A percentile compares a stretch with the other conserved stretches of the same genome.
These are phyloP conservation scores for Mycena capillaripes DNA, from an alignment of 768 basidiomycete species.

Conservation along the genomic window DNA sequence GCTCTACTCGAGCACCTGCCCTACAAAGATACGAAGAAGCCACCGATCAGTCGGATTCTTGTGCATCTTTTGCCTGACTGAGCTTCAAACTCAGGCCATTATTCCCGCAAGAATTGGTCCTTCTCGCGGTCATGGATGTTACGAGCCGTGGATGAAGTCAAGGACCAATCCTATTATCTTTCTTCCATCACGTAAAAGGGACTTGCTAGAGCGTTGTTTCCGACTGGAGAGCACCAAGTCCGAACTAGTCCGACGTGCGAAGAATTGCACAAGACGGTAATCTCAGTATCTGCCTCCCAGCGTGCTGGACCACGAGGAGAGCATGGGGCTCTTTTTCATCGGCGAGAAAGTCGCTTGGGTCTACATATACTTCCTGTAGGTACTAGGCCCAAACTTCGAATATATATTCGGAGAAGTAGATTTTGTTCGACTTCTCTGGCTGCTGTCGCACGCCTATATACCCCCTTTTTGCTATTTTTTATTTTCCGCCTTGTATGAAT, in stretches of 20 bases:
- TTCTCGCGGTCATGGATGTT: constrained; percentile 63
- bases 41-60: constrained; percentile 70
- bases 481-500: too few species aligned
- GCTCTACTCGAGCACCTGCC: constrained; percentile 80
- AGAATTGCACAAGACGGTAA: constrained; percentile 73
- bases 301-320: constrained; percentile 78
- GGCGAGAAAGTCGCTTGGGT: too few species aligned
- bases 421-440: too few species aligned
- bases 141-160: constrained; percentile 69
- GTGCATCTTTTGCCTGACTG: background rate
- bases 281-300: constrained; percentile 75
- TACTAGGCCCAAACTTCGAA: too few species aligned
- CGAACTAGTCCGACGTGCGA: constrained; percentile 82
- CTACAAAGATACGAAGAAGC: constrained; percentile 40
- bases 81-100: constrained; percentile 73
- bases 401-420: too few species aligned
- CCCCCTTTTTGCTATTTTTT: too few species aligned
- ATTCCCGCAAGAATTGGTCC: constrained; percentile 79
- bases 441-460: too few species aligned
- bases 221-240: constrained; percentile 77
- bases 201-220: constrained; percentile 82
- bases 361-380: too few species aligned
- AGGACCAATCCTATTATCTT: constrained; percentile 96
- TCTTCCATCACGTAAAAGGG: constrained; percentile 79
- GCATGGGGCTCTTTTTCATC: constrained; percentile 96